phyloP scores from a whole-genome alignment of 495 filamentous ascomycete species.

The Penicillium malachiteum region DNA sequence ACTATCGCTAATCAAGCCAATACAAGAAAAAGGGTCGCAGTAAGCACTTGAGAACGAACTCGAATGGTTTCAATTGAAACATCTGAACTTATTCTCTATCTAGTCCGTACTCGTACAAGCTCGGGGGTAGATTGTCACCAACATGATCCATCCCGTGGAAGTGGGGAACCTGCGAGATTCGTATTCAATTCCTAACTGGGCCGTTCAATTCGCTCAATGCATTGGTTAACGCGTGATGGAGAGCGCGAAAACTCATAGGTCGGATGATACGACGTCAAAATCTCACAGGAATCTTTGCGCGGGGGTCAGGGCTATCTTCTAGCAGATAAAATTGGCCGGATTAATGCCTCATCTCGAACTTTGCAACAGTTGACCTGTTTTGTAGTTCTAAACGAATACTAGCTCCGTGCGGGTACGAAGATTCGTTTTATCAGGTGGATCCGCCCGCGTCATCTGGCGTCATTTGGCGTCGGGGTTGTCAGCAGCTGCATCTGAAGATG shows the following conservation, averaged over 20 bases:
- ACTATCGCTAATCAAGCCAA: too few species aligned
- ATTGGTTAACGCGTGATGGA: background rate
- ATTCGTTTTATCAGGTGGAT: too few species aligned
- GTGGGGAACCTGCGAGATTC: background rate
- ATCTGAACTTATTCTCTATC: background rate
- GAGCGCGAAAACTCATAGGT: background rate
- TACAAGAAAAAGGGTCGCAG: too few species aligned
- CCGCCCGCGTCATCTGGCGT: too few species aligned
- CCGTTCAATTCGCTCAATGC: conserved; percentile 1
- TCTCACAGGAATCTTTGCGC: too few species aligned
- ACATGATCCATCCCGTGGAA: background rate
- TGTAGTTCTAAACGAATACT: too few species aligned
- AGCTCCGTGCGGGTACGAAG: too few species aligned
- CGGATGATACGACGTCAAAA: too few species aligned
- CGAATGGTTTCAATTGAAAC: too few species aligned
- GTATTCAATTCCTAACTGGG: background rate
- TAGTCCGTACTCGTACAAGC: background rate
- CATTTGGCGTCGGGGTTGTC: too few species aligned
- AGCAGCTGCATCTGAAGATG: too few species aligned
- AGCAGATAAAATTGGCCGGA: background rate
- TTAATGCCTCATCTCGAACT: background rate
- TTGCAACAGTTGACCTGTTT: background rate
- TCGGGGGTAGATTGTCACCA: background rate
- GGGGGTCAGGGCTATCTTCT: background rate
- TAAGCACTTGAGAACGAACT: too few species aligned